Evolutionary conservation across 75 land plant species (phyloP).

Genomic region (Cunninghamia lanceolata): DNA sequence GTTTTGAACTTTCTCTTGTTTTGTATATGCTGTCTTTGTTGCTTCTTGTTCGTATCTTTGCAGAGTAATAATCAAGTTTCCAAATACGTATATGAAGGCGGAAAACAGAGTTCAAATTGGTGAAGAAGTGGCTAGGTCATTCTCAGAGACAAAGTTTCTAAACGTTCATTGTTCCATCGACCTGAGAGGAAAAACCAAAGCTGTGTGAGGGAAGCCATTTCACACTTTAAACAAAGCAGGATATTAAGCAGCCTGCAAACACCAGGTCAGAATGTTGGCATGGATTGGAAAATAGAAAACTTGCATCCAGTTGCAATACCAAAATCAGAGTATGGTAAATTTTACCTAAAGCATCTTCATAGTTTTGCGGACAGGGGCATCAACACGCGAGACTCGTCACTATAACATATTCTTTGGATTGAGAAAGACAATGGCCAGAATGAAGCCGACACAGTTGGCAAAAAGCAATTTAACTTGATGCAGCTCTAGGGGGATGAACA

Average conservation of each 20-base stretch:
- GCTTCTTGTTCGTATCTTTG: too few relatives aligned
- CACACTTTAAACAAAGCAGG: background rate
- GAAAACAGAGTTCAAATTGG: too few relatives aligned
- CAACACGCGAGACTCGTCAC: conserved; percentile 39
- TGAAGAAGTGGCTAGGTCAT: too few relatives aligned
- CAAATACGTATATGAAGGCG: too few relatives aligned
- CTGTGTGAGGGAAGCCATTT: background rate
- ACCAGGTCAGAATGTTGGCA: conserved; percentile 50
- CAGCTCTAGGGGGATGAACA: conserved; percentile 35
- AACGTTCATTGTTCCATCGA: too few relatives aligned
- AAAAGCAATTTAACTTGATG: conserved; percentile 34
- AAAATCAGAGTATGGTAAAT: conserved; percentile 33
- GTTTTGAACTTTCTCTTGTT: too few relatives aligned
- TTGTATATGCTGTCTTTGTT: too few relatives aligned
- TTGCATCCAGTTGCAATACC: conserved; percentile 32
- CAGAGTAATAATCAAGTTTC: too few relatives aligned
- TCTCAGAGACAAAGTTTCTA: too few relatives aligned
- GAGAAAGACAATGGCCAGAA: conserved; percentile 49
- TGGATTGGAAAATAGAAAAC: conserved; percentile 49
- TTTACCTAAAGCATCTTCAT: conserved; percentile 39
- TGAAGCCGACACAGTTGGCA: conserved; percentile 23
- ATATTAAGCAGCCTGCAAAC: background rate
- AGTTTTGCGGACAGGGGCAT: conserved; percentile 41
- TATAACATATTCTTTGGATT: conserved; percentile 48
- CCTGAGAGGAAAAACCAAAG: background rate